Percentiles rank a stretch among this genome's conserved stretches.
Evolutionary conservation across 2,329 filamentous ascomycete genomes (phyloP).

Genomic region (Fusarium odoratissimum): DNA sequence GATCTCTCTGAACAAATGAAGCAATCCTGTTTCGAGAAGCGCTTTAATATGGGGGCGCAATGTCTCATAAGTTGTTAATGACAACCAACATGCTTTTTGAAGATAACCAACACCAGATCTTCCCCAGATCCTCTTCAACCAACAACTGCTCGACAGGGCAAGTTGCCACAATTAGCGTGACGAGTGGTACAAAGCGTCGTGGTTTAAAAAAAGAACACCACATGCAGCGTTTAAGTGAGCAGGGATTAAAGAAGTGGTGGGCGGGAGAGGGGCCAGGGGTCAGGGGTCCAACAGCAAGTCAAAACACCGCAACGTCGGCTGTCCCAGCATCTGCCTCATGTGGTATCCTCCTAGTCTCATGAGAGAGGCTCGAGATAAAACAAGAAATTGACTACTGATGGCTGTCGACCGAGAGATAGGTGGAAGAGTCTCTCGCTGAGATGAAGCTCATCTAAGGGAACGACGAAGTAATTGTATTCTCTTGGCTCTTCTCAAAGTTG

Average conservation of each 20-base stretch:
- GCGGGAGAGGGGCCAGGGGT: slow-evolving; percentile 25
- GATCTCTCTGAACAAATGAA: slow-evolving; percentile 7
- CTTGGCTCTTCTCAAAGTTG: slow-evolving; percentile 15
- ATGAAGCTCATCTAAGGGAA: slow-evolving; percentile 16
- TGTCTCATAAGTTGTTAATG: slow-evolving; percentile 15
- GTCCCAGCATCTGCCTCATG: slow-evolving; percentile 39
- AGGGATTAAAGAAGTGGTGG: slow-evolving; percentile 23
- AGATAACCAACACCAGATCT: slow-evolving; percentile 30
- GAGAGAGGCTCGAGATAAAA: background rate
- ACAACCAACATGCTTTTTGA: slow-evolving; percentile 20
- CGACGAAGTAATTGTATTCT: background rate
- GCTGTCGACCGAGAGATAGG: background rate
- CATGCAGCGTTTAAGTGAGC: slow-evolving; percentile 12
- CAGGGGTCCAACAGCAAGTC: slow-evolving; percentile 22
- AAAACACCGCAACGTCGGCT: slow-evolving; percentile 33
- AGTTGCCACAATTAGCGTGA: slow-evolving; percentile 12
- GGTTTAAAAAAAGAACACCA: slow-evolving; percentile 35
- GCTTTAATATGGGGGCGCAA: slow-evolving; percentile 24
- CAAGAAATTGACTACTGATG: background rate
- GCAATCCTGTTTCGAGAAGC: slow-evolving; percentile 31
- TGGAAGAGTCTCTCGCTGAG: background rate
- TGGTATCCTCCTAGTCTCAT: slow-evolving; percentile 28
- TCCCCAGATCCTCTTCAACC: slow-evolving; percentile 17
- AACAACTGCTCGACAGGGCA: slow-evolving; percentile 8
- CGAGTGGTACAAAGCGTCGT: slow-evolving; percentile 8